phyloP scores from a whole-genome alignment of 306 rosid genomes.

The Ziziphus jujuba region DNA sequence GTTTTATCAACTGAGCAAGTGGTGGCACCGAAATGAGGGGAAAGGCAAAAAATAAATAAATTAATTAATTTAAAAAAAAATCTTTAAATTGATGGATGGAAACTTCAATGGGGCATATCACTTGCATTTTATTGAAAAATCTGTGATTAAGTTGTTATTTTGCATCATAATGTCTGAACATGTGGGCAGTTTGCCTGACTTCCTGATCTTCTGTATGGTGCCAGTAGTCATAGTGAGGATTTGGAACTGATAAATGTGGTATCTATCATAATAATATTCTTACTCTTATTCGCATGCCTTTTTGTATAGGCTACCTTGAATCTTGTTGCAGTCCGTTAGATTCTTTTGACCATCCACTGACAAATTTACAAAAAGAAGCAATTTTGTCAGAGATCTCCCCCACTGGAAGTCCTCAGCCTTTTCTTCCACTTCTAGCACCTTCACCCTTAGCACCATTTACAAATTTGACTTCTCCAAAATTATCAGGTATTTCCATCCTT shows the following conservation, averaged over 20 bases:
- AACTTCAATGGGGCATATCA: neutral
- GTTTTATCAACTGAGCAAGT: too few species aligned
- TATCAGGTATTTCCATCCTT: conserved; percentile 61
- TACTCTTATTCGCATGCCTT: conserved; percentile 21
- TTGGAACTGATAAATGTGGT: conserved; percentile 7
- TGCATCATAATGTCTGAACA: neutral
- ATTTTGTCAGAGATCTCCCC: conserved; percentile 67
- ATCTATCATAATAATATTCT: neutral
- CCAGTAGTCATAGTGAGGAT: neutral
- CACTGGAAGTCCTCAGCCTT: conserved; percentile 70
- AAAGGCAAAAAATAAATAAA: too few species aligned
- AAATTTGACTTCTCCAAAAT: conserved; percentile 65
- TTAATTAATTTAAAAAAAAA: too few species aligned
- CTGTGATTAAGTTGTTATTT: neutral
- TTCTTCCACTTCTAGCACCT: conserved; percentile 92
- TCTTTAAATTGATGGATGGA: too few species aligned
- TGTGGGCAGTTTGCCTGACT: neutral
- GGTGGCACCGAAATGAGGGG: too few species aligned
- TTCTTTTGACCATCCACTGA: conserved; percentile 29
- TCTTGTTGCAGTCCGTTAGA: conserved; percentile 36
- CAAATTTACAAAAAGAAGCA: conserved; percentile 37
- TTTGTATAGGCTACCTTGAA: conserved; percentile 49
- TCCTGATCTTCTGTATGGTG: neutral
- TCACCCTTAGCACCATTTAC: conserved; percentile 85
- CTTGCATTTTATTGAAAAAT: neutral